Percentiles rank a stretch among this genome's conserved stretches.
These are phyloP conservation scores for Coemansia sp. DNA, from an alignment of 192 early-diverging fungal species.

Conservation along the genomic window DNA sequence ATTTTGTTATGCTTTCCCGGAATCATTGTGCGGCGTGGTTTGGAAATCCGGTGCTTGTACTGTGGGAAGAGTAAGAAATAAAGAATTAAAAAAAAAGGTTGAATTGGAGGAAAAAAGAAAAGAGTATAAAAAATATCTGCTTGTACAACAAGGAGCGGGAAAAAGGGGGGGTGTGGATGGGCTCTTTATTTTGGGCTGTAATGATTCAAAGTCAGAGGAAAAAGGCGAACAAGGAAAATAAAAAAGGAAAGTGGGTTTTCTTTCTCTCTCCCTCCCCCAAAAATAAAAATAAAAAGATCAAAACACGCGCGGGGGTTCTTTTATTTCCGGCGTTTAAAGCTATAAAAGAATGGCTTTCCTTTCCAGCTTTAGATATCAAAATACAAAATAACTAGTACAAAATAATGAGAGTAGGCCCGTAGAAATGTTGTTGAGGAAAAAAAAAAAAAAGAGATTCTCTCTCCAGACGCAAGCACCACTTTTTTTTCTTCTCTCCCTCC, in stretches of 20 bases:
- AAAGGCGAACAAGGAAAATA: background rate
- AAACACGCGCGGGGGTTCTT: background rate
- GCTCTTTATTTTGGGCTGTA: too few relatives aligned
- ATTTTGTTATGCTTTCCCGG: conserved; percentile 23
- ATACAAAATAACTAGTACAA: too few relatives aligned
- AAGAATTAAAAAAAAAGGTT: background rate
- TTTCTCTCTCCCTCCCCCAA: background rate
- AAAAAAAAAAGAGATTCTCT: too few relatives aligned
- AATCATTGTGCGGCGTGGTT: conserved; percentile 12
- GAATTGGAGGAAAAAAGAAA: conserved; percentile 8
- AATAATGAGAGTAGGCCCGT: too few relatives aligned
- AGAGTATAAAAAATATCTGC: background rate
- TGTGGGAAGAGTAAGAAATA: background rate
- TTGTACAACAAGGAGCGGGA: background rate
- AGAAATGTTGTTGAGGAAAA: too few relatives aligned
- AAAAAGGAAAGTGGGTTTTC: background rate
- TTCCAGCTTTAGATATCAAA: too few relatives aligned
- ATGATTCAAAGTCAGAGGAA: background rate
- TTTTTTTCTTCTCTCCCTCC: too few relatives aligned
- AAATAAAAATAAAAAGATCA: background rate
- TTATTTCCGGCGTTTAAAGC: background rate
- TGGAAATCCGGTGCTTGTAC: background rate
- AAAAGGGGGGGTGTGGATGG: background rate
- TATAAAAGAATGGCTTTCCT: too few relatives aligned
- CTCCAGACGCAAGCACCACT: too few relatives aligned